Conservation (phyloP, 2,329 filamentous ascomycete genomes). For the Colletotrichum nymphaeae region DNA sequence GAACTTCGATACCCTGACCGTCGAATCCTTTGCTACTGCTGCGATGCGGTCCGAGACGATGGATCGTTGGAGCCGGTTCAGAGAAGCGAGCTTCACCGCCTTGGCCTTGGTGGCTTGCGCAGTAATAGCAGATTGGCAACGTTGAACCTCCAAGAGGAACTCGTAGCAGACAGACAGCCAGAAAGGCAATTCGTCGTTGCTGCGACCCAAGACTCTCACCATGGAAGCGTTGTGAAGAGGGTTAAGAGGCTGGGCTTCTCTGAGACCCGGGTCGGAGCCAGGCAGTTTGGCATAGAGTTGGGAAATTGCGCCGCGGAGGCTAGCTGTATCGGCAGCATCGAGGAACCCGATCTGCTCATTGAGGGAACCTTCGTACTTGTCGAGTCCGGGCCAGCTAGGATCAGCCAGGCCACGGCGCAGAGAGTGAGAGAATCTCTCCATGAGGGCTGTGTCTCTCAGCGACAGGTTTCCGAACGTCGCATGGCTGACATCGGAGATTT, state of each 20-base stretch:
- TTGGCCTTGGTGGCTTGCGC: constrained; percentile 54
- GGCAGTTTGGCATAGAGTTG: constrained; percentile 49
- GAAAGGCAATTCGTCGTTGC: constrained; percentile 46
- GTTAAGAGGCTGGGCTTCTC: constrained; percentile 64
- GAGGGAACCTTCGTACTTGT: constrained; percentile 23
- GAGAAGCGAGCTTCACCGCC: constrained; percentile 60
- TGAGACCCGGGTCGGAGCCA: constrained; percentile 43
- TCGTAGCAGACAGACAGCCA: constrained; percentile 68
- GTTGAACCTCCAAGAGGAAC: constrained; percentile 56
- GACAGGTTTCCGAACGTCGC: constrained; percentile 61
- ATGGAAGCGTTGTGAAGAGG: constrained; percentile 68
- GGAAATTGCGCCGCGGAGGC: constrained; percentile 48
- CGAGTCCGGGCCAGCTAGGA: constrained; percentile 7
- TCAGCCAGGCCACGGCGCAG: constrained; percentile 1
- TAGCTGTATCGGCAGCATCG: constrained; percentile 43
- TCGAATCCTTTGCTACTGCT: constrained; percentile 70
- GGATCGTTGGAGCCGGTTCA: constrained; percentile 72
- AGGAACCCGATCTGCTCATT: constrained; percentile 39
- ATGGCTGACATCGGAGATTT: constrained; percentile 42
- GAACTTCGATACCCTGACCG: constrained; percentile 64
- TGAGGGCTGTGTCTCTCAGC: constrained; percentile 55
- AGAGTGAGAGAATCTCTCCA: constrained; percentile 44
- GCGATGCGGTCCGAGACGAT: constrained; percentile 64
- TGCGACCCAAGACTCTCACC: constrained; percentile 53
- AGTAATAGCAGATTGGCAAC: constrained; percentile 54